Conservation (phyloP, 352 stramenopile species). For the Pythium coloratum region DNA sequence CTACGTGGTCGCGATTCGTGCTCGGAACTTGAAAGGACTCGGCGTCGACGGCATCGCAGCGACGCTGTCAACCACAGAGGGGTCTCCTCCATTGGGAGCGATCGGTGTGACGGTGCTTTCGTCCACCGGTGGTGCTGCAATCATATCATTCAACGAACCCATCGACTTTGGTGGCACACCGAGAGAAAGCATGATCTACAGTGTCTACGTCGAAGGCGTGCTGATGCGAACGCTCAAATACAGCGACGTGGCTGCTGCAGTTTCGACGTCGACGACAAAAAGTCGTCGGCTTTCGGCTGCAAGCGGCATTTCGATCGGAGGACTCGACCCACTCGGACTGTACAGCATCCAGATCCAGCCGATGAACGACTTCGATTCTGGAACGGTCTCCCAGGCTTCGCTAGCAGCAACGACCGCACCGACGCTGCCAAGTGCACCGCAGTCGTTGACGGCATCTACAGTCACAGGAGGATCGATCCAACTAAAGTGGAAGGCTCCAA, state of each 20-base stretch:
- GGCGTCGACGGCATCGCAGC: constrained; percentile 36
- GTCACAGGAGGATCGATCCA: constrained; percentile 41
- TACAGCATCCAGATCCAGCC: constrained; percentile 56
- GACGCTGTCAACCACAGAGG: constrained; percentile 34
- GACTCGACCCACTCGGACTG: constrained; percentile 48
- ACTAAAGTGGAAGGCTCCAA: constrained; percentile 40
- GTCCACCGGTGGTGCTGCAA: constrained; percentile 45
- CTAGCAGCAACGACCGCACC: constrained; percentile 31
- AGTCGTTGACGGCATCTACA: constrained; percentile 12
- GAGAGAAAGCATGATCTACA: constrained; percentile 43
- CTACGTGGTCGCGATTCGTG: constrained; percentile 51
- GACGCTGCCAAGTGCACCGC: constrained; percentile 36
- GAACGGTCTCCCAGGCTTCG: constrained; percentile 31
- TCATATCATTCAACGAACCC: constrained; percentile 55
- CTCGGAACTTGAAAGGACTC: constrained; percentile 38
- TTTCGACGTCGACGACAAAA: not conserved
- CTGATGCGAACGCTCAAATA: constrained; percentile 45
- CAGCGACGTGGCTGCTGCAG: constrained; percentile 16
- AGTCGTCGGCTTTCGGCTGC: constrained; percentile 23
- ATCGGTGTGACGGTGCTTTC: constrained; percentile 32
- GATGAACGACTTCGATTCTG: constrained; percentile 29
- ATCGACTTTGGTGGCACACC: constrained; percentile 47
- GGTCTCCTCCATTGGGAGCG: constrained; percentile 31
- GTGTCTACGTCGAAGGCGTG: constrained; percentile 43
- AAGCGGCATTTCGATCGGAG: constrained; percentile 33